These are phyloP conservation scores for Globisporangium iwayamae DNA, from an alignment of 352 stramenopile species.

Conservation along the genomic window DNA sequence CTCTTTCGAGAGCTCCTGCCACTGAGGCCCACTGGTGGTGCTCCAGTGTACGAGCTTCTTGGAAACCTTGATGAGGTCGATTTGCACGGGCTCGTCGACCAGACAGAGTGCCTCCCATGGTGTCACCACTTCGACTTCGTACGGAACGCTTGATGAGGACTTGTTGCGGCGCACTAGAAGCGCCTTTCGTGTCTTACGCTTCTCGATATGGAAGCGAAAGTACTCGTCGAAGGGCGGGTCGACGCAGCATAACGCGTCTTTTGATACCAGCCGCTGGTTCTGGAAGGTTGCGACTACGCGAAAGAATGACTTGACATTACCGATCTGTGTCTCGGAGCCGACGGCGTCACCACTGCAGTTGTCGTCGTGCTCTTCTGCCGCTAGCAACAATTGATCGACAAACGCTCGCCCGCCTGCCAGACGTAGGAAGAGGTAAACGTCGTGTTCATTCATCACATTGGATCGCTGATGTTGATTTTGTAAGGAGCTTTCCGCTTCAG, in stretches of 20 bases:
- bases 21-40: constrained; percentile 17
- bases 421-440: constrained; percentile 46
- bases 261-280: constrained; percentile 40
- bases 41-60: constrained; percentile 43
- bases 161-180: neutral
- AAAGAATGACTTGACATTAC: constrained; percentile 48
- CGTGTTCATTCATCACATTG: constrained; percentile 15
- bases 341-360: constrained; percentile 10
- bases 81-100: constrained; percentile 55
- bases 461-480: neutral
- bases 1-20: constrained; percentile 48
- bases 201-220: constrained; percentile 56
- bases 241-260: constrained; percentile 43
- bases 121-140: constrained; percentile 53
- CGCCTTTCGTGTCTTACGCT: constrained; percentile 18
- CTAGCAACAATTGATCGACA: constrained; percentile 61
- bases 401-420: constrained; percentile 64
- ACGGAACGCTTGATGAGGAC: constrained; percentile 22
- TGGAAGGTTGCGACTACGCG: constrained; percentile 54
- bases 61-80: constrained; percentile 56
- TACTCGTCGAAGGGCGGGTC: constrained; percentile 71
- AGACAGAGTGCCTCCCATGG: constrained; percentile 70
- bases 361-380: constrained; percentile 22
- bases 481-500: neutral
- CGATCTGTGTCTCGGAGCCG: constrained; percentile 29